These are phyloP conservation scores for Aristolochia contorta DNA, from an alignment of 164 flowering plant genomes.

Conservation along the genomic window DNA sequence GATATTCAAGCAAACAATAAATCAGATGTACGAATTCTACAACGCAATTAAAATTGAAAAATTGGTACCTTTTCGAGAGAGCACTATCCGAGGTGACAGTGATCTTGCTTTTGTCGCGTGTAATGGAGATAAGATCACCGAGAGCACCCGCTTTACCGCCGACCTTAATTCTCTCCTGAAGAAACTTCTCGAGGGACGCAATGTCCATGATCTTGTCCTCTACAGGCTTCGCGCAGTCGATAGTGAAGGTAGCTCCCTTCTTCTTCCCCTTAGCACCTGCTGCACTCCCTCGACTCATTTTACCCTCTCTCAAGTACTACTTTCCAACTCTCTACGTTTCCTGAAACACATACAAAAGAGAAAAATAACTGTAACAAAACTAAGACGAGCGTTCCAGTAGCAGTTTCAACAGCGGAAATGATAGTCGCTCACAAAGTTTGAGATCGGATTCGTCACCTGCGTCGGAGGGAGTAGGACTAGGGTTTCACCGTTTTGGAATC, in stretches of 20 bases:
- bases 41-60: no score
- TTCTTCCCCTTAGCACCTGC: slow-evolving; percentile 47
- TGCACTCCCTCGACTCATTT: slow-evolving; percentile 42
- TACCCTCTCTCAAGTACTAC: neutral
- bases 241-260: slow-evolving; percentile 50
- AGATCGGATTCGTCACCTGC: no score
- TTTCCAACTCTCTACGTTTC: no score
- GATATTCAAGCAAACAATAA: neutral
- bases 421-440: no score
- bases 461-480: no score
- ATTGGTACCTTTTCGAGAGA: slow-evolving; percentile 50
- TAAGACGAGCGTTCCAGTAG: no score
- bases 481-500: no score
- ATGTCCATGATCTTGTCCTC: slow-evolving; percentile 62
- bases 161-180: slow-evolving; percentile 64
- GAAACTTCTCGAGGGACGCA: slow-evolving; percentile 63
- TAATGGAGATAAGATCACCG: slow-evolving; percentile 44
- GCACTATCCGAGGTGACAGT: slow-evolving; percentile 40
- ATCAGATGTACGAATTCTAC: neutral
- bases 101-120: slow-evolving; percentile 62
- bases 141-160: slow-evolving; percentile 66
- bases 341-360: no score
- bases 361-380: no score
- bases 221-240: slow-evolving; percentile 65
- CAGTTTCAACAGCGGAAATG: no score